phyloP scores from a whole-genome alignment of 495 filamentous ascomycete species.

The Pseudotulostoma volvatum region DNA sequence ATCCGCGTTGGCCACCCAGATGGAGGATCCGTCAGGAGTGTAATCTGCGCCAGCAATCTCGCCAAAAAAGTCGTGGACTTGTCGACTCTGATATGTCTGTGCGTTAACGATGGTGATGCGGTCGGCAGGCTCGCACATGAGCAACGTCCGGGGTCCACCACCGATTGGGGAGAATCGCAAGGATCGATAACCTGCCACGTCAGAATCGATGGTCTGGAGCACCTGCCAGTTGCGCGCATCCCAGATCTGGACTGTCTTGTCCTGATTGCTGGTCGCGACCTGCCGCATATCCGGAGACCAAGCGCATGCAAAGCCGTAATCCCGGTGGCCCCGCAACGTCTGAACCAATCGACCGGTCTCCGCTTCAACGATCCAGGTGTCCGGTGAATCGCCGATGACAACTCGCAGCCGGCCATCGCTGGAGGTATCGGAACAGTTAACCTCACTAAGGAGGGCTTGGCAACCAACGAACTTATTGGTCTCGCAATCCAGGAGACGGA shows the following conservation, averaged over 20 bases:
- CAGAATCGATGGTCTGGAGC: constrained; percentile 49
- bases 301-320: constrained; percentile 78
- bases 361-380: constrained; percentile 45
- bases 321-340: constrained; percentile 50
- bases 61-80: constrained; percentile 74
- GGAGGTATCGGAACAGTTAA: constrained; percentile 75
- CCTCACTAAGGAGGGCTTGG: constrained; percentile 44
- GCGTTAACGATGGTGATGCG: constrained; percentile 66
- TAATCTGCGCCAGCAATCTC: constrained; percentile 67
- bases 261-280: constrained; percentile 82
- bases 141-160: constrained; percentile 52
- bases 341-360: constrained; percentile 41
- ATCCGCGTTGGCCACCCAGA: constrained; percentile 65
- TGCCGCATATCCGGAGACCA: constrained; percentile 84
- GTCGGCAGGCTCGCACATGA: constrained; percentile 74
- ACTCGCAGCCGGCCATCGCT: constrained; percentile 67
- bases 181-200: constrained; percentile 62
- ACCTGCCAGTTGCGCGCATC: constrained; percentile 61
- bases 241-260: constrained; percentile 70
- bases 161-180: constrained; percentile 72
- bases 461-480: constrained; percentile 48
- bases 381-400: constrained; percentile 50
- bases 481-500: constrained; percentile 59
- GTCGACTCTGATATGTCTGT: constrained; percentile 44
- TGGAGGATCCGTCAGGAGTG: constrained; percentile 48